Evolutionary conservation across 495 filamentous ascomycete species (phyloP), one percentile per base, ranked within the genome.

Genomic region (Talaromyces proteolyticus): DNA sequence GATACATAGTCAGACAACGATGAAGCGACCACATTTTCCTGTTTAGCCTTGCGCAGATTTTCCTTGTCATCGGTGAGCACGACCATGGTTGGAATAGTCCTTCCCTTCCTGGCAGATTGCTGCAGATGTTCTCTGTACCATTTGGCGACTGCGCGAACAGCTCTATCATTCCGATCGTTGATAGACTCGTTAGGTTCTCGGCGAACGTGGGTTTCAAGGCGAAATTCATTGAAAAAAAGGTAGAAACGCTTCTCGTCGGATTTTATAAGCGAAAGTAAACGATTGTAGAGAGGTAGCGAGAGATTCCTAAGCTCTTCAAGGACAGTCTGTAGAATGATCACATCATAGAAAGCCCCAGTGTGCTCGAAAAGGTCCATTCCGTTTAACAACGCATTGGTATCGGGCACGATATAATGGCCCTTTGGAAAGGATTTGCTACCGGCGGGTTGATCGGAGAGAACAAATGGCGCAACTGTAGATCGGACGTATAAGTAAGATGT

Each of bases 151-250:
- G 78, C 81, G 37, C 94, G 78, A 10, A 98, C 88, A 19, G 93
- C 91, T 48, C 90, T 80, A 60, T 98, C 93, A 60, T 98, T 98
- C 37, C 93, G 80, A 63, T 98, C 93, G 60, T 98, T 98, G 67
- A 97, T 95, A 5, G 83, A 85, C 70, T 98, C 93, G 19, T 87
- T 86, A 19, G 69, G 73, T 21, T 81, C 75, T 57, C 93, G 77
- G 16, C 77, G 67, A 44, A 96, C 79, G 61, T 96, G 84, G 6
- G 93, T 98, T 68, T 98, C 93, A 38, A 87, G 73, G 37, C 93
- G 82, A 61, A 98, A 98, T 51, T 98, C 93, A 66, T 98, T 98
- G 77, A 97, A 97, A 68, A 98, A 98, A 41, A 98, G 87, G 64
- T 96, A 97, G 61, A 95, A 97, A 12, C 91, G 82, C 69, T 97